Base-by-base conservation (phyloP, 495 filamentous ascomycete species). In the Apiosordaria backusii region DNA sequence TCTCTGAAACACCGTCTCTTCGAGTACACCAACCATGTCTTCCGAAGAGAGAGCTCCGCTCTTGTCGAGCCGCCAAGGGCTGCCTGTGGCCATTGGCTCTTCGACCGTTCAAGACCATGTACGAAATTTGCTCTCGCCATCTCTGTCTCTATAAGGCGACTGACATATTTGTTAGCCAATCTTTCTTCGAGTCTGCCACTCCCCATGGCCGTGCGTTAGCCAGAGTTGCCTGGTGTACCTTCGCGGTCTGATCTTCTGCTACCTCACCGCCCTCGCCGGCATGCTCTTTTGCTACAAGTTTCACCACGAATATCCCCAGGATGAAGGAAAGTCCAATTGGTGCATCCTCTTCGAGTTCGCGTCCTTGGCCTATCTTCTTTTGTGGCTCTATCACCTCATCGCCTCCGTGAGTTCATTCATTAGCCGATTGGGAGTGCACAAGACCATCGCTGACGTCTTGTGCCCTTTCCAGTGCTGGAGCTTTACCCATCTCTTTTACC, bases 121-220 rank as follows among this genome's bases (percentile, higher is more conserved):
- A 53, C 50, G 50, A 21, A 6, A 53, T 16, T 7, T 61, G 71
- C 70, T 50, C 73, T 77, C 64, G 27, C 16, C 13, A 13, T 13
- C 4, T 21, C 19, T 53, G 50, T 53, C 19, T 13, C 4, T 16
- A 21, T 21, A 18, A 4, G 27, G 16, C 13, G 4, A 53, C 50
- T 53, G 19, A 53, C 50, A 53, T 53, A 4, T 3, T 21, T 29
- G 3, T 4, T 62, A 83, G 76, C 74, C 82, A 4, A 83, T 84
- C 64, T 83, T 81, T 65, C 75, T 82, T 29, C 79, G 82, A 53
- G 79, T 79, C 26, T 84, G 82, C 67, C 83, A 85, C 64, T 84
- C 84, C 7, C 77, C 81, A 61, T 85, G 81, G 78, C 52, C 66
- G 25, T 69, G 65, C 40, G 71, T 86, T 61, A 74, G 71, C 63